These are phyloP conservation scores for Calonectria hongkongensis DNA, from an alignment of 2,329 filamentous ascomycete genomes.

Conservation along the genomic window DNA sequence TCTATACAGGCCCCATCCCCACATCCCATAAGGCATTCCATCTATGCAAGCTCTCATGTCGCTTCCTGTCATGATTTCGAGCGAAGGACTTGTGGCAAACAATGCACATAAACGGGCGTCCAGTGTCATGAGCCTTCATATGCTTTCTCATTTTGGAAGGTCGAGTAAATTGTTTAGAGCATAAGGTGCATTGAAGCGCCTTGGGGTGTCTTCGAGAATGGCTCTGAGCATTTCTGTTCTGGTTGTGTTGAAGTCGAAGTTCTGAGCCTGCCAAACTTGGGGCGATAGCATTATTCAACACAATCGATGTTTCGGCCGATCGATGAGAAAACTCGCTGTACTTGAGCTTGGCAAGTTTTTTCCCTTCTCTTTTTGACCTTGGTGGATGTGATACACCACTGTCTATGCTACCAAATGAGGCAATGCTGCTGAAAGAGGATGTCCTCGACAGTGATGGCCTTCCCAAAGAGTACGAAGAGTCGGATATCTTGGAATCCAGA, in stretches of 20 bases:
- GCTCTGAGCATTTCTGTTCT: neutral
- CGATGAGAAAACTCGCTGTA: neutral
- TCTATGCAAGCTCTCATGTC: conserved; percentile 5
- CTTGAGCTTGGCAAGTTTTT: neutral
- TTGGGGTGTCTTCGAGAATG: neutral
- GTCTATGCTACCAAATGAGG: conserved; percentile 4
- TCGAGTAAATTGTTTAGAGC: neutral
- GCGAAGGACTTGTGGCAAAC: neutral
- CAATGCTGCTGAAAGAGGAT: conserved; percentile 1
- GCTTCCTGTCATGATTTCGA: neutral
- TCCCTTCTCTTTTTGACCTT: neutral
- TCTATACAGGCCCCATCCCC: neutral
- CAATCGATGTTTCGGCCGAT: neutral
- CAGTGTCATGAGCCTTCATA: neutral
- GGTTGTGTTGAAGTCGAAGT: neutral
- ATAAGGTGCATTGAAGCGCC: neutral
- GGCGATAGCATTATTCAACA: too few relatives aligned
- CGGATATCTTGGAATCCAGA: neutral
- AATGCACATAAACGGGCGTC: neutral
- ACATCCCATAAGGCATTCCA: conserved; percentile 10
- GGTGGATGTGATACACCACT: conserved; percentile 1
- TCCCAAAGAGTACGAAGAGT: neutral
- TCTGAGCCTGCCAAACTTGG: neutral
- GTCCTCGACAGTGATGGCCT: conserved; percentile 4
- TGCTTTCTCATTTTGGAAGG: neutral